Evolutionary conservation across 2,329 filamentous ascomycete genomes (phyloP), one percentile per base, ranked within the genome.

Genomic region (Albophoma yamanashiensis): DNA sequence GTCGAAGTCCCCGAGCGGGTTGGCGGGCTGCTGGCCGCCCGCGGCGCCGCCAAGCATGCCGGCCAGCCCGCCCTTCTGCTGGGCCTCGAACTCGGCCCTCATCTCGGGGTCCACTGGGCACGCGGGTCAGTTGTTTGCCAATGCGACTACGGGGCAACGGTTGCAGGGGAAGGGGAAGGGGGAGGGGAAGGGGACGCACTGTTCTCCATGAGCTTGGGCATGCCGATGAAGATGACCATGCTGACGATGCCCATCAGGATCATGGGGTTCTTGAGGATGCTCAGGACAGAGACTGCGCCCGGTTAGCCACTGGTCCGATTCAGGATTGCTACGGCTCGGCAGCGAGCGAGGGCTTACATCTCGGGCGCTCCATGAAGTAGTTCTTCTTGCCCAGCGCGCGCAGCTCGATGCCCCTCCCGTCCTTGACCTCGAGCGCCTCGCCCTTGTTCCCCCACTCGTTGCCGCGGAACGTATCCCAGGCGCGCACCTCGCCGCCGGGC

Each of bases 171-270:
- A 27, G n/a, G n/a, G 12, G 14, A n/a, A n/a, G n/a, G 6, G 22
- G 34, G 17, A 43, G 22, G n/a, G n/a, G 12, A 9, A 5, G 27
- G 31, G 22, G 83, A 45, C 91, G 64, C 84, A 97, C 92, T 96
- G 72, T 94, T 97, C 58, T 97, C 92, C 78, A 97, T 86, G 60
- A 99, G 75, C 74, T 97, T 94, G 17, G 94, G 94, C 89, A 97
- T 91, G 65, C 92, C 92, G 68, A 97, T 82, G 64, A 96, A 92
- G 65, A 97, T 79, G 6, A 78, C 87, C 78, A 97, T 85, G 63
- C 88, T 91, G 45, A 94, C 86, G 40, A 96, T 75, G 5, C 89
- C 92, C 79, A 99, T 88, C 62, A 99, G 82, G 64, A 97, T 97
- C 92, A 97, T 97, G 4, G 94, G 94, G 71, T 91, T 96, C 79